phyloP scores from a whole-genome alignment of 1,139 yeast genomes.

The Pneumocystis carinii region DNA sequence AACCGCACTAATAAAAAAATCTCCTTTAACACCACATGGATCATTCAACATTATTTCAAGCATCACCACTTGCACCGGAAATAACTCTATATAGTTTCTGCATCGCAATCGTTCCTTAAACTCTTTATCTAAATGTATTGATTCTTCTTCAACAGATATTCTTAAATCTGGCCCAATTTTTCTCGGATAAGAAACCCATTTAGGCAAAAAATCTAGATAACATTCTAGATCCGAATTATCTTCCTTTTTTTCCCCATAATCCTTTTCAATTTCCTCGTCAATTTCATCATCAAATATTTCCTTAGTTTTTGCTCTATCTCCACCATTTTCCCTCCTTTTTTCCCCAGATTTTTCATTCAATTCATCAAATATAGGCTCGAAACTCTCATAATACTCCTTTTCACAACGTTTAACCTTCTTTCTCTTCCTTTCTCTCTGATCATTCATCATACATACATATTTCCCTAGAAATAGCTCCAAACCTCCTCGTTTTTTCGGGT shows the following conservation, averaged over 20 bases:
- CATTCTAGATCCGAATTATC: not conserved
- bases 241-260: no score
- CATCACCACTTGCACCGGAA: constrained; percentile 32
- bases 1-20: constrained; percentile 70
- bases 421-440: not conserved
- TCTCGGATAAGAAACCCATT: constrained; percentile 56
- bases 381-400: constrained; percentile 17
- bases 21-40: constrained; percentile 35
- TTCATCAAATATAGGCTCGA: constrained; percentile 50
- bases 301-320: no score
- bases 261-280: no score
- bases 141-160: constrained; percentile 21
- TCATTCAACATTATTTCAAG: constrained; percentile 37
- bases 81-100: constrained; percentile 32
- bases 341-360: constrained; percentile 25
- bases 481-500: not conserved
- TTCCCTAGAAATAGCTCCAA: not conserved
- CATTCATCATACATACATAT: not conserved
- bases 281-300: no score
- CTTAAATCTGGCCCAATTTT: constrained; percentile 28
- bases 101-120: constrained; percentile 16
- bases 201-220: constrained; percentile 19
- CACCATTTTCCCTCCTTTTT: no score
- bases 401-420: not conserved
- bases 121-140: constrained; percentile 2